phyloP scores from a whole-genome alignment of 257 asterid species.

The Paulownia fortunei region DNA sequence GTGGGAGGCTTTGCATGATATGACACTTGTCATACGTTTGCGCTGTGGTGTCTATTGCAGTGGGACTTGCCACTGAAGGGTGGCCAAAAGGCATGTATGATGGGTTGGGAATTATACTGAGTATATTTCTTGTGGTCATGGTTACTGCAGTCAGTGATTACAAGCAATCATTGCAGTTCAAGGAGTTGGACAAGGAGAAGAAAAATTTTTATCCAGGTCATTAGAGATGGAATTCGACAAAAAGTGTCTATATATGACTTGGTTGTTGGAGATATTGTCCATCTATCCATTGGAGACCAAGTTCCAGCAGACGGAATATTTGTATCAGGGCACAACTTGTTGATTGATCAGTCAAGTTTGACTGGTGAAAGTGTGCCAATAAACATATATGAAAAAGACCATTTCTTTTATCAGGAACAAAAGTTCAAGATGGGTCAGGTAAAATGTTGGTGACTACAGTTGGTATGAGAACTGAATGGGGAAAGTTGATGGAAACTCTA shows the following conservation, averaged over 20 bases:
- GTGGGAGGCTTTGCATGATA: slow-evolving; percentile 96
- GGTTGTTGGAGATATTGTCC: slow-evolving; percentile 93
- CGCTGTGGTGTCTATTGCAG: slow-evolving; percentile 89
- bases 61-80: slow-evolving; percentile 98
- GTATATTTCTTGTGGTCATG: slow-evolving; percentile 82
- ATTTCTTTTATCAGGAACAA: slow-evolving; percentile 81
- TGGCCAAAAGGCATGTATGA: slow-evolving; percentile 96
- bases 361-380: slow-evolving; percentile 96
- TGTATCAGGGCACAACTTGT: slow-evolving; percentile 76
- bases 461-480: slow-evolving; percentile 99
- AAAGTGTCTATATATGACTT: slow-evolving; percentile 82
- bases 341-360: slow-evolving; percentile 94
- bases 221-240: slow-evolving; percentile 80
- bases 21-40: slow-evolving; percentile 92
- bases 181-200: slow-evolving; percentile 95
- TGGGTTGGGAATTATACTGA: slow-evolving; percentile 86
- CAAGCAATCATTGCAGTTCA: slow-evolving; percentile 95
- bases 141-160: slow-evolving; percentile 96
- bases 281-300: slow-evolving; percentile 74
- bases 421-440: slow-evolving; percentile 92
- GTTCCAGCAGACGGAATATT: slow-evolving; percentile 95
- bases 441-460: slow-evolving; percentile 96
- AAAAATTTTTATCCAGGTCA: slow-evolving; percentile 86
- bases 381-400: slow-evolving; percentile 71
- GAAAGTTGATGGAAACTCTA: slow-evolving; percentile 94